Conservation (phyloP, 2,329 filamentous ascomycete species). For the Mycogone perniciosa region DNA sequence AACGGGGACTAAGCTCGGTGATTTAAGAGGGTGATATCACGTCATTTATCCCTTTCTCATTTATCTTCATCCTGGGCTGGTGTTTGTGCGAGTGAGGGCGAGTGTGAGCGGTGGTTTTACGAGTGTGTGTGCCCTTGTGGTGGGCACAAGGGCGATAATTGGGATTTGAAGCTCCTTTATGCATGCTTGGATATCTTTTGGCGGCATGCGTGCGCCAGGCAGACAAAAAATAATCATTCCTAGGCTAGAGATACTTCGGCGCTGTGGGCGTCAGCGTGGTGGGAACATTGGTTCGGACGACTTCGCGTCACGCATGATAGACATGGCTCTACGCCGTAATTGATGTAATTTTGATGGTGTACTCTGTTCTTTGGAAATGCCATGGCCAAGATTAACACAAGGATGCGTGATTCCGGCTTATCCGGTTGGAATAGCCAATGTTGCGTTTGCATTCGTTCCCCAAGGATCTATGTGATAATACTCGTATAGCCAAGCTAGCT, state of each 20-base stretch:
- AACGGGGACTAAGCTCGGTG: constrained; percentile 47
- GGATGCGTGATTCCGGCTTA: no score
- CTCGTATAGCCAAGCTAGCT: background rate
- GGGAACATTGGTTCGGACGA: constrained; percentile 13
- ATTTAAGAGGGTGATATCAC: constrained; percentile 27
- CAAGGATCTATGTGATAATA: no score
- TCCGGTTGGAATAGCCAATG: no score
- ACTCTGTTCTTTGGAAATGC: constrained; percentile 15
- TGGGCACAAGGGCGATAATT: constrained; percentile 10
- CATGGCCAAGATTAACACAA: background rate
- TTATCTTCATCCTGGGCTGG: constrained; percentile 15
- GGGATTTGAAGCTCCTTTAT: constrained; percentile 12
- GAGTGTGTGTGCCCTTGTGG: constrained; percentile 2
- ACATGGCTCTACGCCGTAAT: constrained; percentile 19
- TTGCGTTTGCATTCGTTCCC: no score
- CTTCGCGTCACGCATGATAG: constrained; percentile 16
- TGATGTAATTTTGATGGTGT: constrained; percentile 17
- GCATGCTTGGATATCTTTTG: constrained; percentile 16
- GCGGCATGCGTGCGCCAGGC: constrained; percentile 3
- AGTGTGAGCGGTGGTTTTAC: background rate
- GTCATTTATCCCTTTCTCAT: constrained; percentile 12
- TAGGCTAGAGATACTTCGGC: constrained; percentile 12
- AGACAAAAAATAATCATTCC: constrained; percentile 12
- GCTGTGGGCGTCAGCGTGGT: constrained; percentile 15
- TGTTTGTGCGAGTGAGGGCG: background rate